Evolutionary conservation across 768 basidiomycete species (phyloP), one percentile per base, ranked within the genome.

Genomic region (Lactifluus rugatus): DNA sequence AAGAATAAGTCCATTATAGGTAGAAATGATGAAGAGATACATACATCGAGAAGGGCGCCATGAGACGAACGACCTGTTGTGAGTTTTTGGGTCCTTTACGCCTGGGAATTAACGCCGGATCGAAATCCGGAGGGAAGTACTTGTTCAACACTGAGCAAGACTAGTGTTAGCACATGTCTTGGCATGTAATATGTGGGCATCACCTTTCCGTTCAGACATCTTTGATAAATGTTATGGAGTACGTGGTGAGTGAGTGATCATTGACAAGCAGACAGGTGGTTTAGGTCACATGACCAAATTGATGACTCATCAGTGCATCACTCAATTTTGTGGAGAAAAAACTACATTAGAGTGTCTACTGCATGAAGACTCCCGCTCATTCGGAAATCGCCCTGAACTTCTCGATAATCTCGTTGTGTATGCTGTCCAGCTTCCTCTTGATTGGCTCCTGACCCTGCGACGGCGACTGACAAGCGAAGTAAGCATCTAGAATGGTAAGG

Each of bases 11-110:
- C 26, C 41, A 10, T n/a, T 44, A 7, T 42, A 44, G 2, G 0
- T 23, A 37, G 23, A n/a, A 8, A 52, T 44, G 11, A 28, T 49
- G 14, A 63, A 6, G 0, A 11, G 34, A 37, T 14, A 74, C 82
- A 64, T 72, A 87, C 96, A 99, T 99, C 4, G 93, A 95, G 71
- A 98, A 99, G 0, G 96, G 96, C 3, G 96, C 95, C 96, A 99
- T 99, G 49, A 99, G 81, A 78, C 95, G 90, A 58, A 99, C 93
- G 58, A 94, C 89, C 75, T 96, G 93, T 69, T 99, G 96, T 14
- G 89, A 88, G 72, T 95, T 94, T 79, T 89, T 93, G 56, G 90
- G 87, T 62, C 84, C 81, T 70, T 87, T 92, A 67, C 93, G 76
- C 62, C 95, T 81, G 25, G 91, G 91, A 70, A 97, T 97, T 73